A percentile compares a stretch with the other conserved stretches of the same genome.
Conservation (phyloP, 1,139 yeast genomes). For the Komagataea norvegica region DNA sequence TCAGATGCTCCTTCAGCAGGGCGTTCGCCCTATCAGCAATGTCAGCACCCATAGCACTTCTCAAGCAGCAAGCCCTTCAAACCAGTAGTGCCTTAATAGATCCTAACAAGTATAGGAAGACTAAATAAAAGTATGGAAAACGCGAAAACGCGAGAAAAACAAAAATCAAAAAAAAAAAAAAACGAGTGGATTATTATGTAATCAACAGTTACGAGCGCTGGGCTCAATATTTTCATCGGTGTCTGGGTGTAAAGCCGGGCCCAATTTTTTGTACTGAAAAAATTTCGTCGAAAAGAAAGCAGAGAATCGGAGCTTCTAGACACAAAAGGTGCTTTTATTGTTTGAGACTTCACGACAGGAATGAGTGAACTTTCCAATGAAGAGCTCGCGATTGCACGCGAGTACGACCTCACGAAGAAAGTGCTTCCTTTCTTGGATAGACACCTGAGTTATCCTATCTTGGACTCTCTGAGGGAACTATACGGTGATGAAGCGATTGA, state of each 20-base stretch:
- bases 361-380: conserved; percentile 28
- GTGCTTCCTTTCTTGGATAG: conserved; percentile 54
- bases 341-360: no score
- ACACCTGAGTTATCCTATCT: conserved; percentile 49
- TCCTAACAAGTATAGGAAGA: no score
- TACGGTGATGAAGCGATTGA: conserved; percentile 41
- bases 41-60: neutral
- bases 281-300: conserved; percentile 6
- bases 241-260: neutral
- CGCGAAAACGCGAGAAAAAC: neutral
- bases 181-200: no score
- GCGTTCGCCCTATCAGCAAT: conserved; percentile 5
- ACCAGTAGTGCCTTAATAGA: no score
- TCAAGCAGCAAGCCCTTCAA: no score
- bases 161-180: neutral
- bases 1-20: conserved; percentile 12
- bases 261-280: conserved; percentile 3
- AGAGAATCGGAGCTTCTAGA: neutral
- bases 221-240: neutral
- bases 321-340: no score
- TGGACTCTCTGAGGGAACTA: conserved; percentile 43
- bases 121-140: no score
- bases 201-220: no score
- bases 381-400: conserved; percentile 34
- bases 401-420: conserved; percentile 48